phyloP scores from a whole-genome alignment of 2,329 filamentous ascomycete genomes.

The Penicillium paneum region DNA sequence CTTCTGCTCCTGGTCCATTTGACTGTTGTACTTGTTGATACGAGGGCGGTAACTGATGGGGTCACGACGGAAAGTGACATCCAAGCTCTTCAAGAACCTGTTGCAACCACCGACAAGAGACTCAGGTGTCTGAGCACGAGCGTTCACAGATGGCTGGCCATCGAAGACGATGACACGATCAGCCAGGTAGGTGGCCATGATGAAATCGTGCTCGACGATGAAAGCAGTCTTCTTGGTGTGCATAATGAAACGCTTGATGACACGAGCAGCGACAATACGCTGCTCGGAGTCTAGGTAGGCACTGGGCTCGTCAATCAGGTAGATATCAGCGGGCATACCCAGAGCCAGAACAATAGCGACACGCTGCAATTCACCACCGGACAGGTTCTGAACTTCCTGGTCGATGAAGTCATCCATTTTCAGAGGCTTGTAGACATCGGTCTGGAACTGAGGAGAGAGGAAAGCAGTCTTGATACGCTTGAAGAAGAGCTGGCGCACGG shows the following conservation, averaged over 20 bases:
- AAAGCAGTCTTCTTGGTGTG: conserved; percentile 99
- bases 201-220: conserved; percentile 99
- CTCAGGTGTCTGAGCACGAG: conserved; percentile 85
- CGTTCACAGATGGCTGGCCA: conserved; percentile 81
- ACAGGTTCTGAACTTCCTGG: conserved; percentile 98
- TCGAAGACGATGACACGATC: conserved; percentile 99
- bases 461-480: conserved; percentile 99
- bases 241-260: conserved; percentile 99
- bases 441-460: conserved; percentile 97
- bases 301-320: conserved; percentile 95
- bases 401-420: conserved; percentile 99
- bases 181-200: conserved; percentile 81
- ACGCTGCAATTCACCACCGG: conserved; percentile 98
- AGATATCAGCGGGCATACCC: conserved; percentile 93
- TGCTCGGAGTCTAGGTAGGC: conserved; percentile 98
- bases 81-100: conserved; percentile 89
- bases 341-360: conserved; percentile 97
- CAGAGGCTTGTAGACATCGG: conserved; percentile 98
- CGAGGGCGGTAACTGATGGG: conserved; percentile 93
- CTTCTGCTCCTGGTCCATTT: conserved; percentile 98
- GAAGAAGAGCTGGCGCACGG: conserved; percentile 96
- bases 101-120: conserved; percentile 95
- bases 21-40: conserved; percentile 96
- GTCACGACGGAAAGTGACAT: conserved; percentile 98
- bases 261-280: conserved; percentile 92